Base-by-base conservation (phyloP, 2,329 filamentous ascomycete genomes). In the Colletotrichum sp. region DNA sequence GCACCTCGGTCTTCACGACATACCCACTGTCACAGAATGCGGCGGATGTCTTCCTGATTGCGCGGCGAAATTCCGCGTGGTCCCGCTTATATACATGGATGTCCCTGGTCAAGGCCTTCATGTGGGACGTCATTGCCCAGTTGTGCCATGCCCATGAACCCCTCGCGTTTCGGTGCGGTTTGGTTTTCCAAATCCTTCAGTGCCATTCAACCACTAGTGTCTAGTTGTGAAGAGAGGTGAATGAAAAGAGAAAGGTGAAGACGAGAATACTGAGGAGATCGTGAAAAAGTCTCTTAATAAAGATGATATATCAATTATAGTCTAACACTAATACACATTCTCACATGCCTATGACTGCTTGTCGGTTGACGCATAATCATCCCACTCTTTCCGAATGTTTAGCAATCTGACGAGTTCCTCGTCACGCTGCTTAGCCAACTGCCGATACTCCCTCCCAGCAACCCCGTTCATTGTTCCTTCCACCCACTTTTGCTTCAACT, bases 401-500 rank as follows among this genome's bases (percentile, higher is more conserved):
- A 74, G 18, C 18, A 74, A 24, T 16, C 66, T 32, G 24, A 74
- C 71, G n/a, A 74, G 28, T 60, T 74, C 71, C 57, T 70, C 66
- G 15, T 71, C 71, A 6, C 71, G 71, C 32, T 74, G 71, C 44
- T 39, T 70, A 5, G 66, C 66, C 12, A 74, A 21, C 5, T 74
- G 59, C 44, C 59, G 60, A n/a, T 74, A 74, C 16, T 57, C 44
- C 15, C 71, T 65, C 12, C 60, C 71, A n/a, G 52, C 66, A n/a
- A 74, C 71, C 24, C 59, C 66, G 13, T 65, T 44, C 30, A 64
- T 59, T 21, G 71, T 74, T 7, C 71, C 71, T 6, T 62, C 49
- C 30, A 74, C 71, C 71, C 71, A 74, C 16, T 74, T 74, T 36
- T 59, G 30, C 59, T 70, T 74, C 59, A 74, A 39, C 21, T 74